These are phyloP conservation scores for Endocalyx cinctus DNA, from an alignment of 2,329 filamentous ascomycete species.

Conservation along the genomic window DNA sequence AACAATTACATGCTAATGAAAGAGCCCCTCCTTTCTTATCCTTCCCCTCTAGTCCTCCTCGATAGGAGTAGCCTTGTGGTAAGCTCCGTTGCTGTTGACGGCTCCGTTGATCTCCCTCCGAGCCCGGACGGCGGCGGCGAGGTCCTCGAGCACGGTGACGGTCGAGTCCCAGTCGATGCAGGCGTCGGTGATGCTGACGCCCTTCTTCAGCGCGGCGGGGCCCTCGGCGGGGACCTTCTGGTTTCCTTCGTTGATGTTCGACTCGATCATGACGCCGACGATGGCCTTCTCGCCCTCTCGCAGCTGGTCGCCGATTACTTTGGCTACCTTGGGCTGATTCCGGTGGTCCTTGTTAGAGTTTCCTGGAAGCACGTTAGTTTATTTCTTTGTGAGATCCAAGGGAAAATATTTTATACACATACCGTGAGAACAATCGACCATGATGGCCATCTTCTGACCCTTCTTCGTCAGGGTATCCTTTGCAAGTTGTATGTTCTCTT, in stretches of 20 bases:
- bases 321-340: slow-evolving; percentile 93
- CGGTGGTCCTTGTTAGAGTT: slow-evolving; percentile 97
- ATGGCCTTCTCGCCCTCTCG: slow-evolving; percentile 82
- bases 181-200: slow-evolving; percentile 91
- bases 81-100: slow-evolving; percentile 23
- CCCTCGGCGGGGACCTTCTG: slow-evolving; percentile 86
- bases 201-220: slow-evolving; percentile 72
- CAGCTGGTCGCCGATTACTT: slow-evolving; percentile 77
- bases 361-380: slow-evolving; percentile 42
- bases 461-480: slow-evolving; percentile 78
- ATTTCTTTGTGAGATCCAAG: not conserved
- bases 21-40: too few relatives aligned
- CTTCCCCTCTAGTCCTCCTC: slow-evolving; percentile 51
- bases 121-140: slow-evolving; percentile 77
- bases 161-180: slow-evolving; percentile 93
- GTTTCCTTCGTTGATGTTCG: slow-evolving; percentile 87
- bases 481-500: slow-evolving; percentile 71
- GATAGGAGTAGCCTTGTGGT: slow-evolving; percentile 40
- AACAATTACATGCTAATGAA: too few relatives aligned
- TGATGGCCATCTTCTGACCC: slow-evolving; percentile 81
- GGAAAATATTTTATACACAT: slow-evolving; percentile 25
- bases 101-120: slow-evolving; percentile 55
- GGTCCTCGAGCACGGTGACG: slow-evolving; percentile 73
- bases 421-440: slow-evolving; percentile 99
- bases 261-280: slow-evolving; percentile 98